Percentiles rank a stretch among this genome's conserved stretches.
Conservation (phyloP, 768 basidiomycete species). For the Mycena galericulata region DNA sequence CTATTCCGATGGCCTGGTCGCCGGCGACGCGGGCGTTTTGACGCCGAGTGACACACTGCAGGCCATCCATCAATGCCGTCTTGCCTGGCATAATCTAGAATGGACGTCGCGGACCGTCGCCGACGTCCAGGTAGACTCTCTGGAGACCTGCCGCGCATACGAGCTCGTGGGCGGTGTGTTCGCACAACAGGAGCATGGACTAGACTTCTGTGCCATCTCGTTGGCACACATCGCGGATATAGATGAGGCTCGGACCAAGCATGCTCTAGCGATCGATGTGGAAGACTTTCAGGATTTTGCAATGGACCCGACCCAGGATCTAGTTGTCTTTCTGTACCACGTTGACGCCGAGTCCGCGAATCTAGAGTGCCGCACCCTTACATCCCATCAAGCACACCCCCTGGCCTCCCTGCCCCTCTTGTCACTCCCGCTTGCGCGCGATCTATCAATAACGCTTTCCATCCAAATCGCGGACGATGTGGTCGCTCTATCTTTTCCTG, state of each 20-base stretch:
- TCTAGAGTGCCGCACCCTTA: slow-evolving; percentile 12
- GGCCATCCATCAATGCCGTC: neutral
- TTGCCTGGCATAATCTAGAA: slow-evolving; percentile 11
- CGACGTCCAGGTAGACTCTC: neutral
- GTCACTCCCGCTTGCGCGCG: neutral
- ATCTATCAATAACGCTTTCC: neutral
- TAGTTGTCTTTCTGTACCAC: neutral
- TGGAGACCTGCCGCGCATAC: slow-evolving; percentile 10
- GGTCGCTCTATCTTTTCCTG: slow-evolving; percentile 2
- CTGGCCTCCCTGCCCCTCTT: neutral
- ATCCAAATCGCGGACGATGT: slow-evolving; percentile 18
- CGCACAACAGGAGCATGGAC: neutral
- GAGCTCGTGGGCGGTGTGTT: slow-evolving; percentile 15
- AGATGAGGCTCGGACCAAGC: neutral
- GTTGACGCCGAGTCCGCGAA: neutral
- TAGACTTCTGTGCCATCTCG: neutral
- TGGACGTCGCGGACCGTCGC: slow-evolving; percentile 2
- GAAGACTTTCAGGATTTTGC: slow-evolving; percentile 13
- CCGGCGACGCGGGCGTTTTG: neutral
- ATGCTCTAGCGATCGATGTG: neutral
- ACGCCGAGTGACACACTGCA: slow-evolving; percentile 4
- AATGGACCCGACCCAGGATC: slow-evolving; percentile 19
- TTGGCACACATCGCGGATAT: neutral
- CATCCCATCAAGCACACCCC: slow-evolving; percentile 1
- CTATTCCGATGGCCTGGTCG: slow-evolving; percentile 16